Conservation (phyloP, 2,329 filamentous ascomycete genomes). For the Fusarium albosuccineum region DNA sequence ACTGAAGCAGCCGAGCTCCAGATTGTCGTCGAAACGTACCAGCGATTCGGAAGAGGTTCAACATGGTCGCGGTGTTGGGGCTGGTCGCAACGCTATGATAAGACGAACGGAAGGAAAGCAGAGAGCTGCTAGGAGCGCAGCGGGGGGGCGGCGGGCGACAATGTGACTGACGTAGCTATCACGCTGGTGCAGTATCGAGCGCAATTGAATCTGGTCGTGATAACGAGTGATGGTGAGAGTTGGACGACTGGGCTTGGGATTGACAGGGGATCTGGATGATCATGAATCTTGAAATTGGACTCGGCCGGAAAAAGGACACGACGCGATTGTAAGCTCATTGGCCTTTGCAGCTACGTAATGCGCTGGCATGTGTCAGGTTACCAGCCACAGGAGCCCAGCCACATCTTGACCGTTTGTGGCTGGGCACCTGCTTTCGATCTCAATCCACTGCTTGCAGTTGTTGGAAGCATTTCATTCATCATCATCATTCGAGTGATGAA, state of each 20-base stretch:
- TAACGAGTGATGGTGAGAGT: conserved; percentile 27
- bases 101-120: conserved; percentile 12
- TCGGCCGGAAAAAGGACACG: conserved; percentile 49
- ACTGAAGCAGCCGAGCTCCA: conserved; percentile 5
- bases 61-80: conserved; percentile 55
- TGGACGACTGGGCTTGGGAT: conserved; percentile 26
- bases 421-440: background rate
- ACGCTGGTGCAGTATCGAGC: conserved; percentile 11
- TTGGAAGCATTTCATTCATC: background rate
- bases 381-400: conserved; percentile 14
- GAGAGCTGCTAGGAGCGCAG: conserved; percentile 39
- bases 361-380: conserved; percentile 25
- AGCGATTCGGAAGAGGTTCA: conserved; percentile 71
- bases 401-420: conserved; percentile 14
- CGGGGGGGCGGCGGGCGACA: conserved; percentile 33
- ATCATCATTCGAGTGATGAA: background rate
- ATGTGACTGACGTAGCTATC: conserved; percentile 24
- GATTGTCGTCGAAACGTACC: conserved; percentile 56
- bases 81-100: conserved; percentile 30
- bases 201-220: conserved; percentile 35
- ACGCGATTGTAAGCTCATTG: conserved; percentile 50
- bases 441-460: background rate
- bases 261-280: conserved; percentile 42
- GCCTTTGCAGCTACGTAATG: conserved; percentile 41
- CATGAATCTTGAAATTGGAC: conserved; percentile 42